phyloP scores from a whole-genome alignment of 78 protist genomes.

The Dictyostelium purpureum region DNA sequence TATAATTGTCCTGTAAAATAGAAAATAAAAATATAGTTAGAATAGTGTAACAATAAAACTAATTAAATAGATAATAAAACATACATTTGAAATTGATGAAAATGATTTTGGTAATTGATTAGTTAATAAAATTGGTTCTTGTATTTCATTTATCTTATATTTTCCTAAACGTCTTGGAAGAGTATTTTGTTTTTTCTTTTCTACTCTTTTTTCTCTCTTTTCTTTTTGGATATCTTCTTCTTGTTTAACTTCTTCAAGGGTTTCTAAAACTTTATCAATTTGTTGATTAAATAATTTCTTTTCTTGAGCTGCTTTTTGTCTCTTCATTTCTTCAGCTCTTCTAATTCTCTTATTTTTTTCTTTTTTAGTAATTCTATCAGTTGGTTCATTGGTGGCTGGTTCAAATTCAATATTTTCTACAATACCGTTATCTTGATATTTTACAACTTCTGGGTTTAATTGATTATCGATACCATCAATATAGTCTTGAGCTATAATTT shows the following conservation, averaged over 20 bases:
- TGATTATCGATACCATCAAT: not conserved
- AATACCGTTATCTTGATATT: not conserved
- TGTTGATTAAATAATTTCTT: not conserved
- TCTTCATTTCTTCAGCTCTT: slow-evolving; percentile 8
- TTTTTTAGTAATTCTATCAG: slow-evolving; percentile 9
- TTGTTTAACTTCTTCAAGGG: not conserved
- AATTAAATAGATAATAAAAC: not conserved
- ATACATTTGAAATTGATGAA: not conserved
- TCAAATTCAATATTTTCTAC: not conserved
- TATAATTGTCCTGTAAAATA: slow-evolving; percentile 10
- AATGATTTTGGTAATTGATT: not conserved
- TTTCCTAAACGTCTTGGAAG: not conserved
- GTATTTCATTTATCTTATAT: not conserved
- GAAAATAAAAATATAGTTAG: not conserved
- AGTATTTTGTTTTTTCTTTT: not conserved
- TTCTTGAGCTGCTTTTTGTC: not conserved
- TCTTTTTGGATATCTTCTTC: not conserved
- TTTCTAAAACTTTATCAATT: not conserved
- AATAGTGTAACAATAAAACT: too few species aligned
- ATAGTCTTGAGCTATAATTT: not conserved
- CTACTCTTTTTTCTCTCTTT: not conserved
- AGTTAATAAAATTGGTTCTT: not conserved
- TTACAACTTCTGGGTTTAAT: not conserved
- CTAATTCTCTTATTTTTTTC: slow-evolving; percentile 23
- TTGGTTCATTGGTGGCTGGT: not conserved